Conservation (phyloP, 331 rosid genomes). For the Cydonia oblonga region DNA sequence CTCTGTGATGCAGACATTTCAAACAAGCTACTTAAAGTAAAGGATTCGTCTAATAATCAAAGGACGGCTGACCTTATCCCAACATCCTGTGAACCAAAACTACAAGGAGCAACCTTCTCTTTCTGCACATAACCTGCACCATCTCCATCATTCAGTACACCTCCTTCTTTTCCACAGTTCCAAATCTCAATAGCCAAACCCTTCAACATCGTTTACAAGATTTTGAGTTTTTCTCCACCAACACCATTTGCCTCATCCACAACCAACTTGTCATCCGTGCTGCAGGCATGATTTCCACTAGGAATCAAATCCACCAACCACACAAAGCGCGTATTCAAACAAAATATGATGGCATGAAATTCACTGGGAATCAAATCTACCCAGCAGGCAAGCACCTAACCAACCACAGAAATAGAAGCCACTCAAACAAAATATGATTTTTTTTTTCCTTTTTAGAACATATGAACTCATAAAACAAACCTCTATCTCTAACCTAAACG, state of each 20-base stretch:
- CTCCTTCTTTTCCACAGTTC: slow-evolving; percentile 51
- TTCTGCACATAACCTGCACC: slow-evolving; percentile 97
- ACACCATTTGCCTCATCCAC: slow-evolving; percentile 96
- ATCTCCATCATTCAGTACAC: slow-evolving; percentile 75
- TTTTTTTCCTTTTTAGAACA: background rate
- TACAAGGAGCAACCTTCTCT: slow-evolving; percentile 64
- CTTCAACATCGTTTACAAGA: slow-evolving; percentile 40
- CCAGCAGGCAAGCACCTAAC: too few species aligned
- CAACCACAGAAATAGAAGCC: background rate
- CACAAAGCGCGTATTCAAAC: slow-evolving; percentile 13
- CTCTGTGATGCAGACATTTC: background rate
- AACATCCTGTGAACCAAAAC: slow-evolving; percentile 55
- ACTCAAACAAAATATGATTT: background rate
- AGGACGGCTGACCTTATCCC: slow-evolving; percentile 58
- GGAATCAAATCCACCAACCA: slow-evolving; percentile 59
- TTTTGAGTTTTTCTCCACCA: slow-evolving; percentile 67
- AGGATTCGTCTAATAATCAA: slow-evolving; percentile 3
- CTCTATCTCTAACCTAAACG: slow-evolving; percentile 40
- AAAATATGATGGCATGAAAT: too few species aligned
- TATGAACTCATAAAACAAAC: background rate
- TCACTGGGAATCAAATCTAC: too few species aligned
- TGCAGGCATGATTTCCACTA: slow-evolving; percentile 15
- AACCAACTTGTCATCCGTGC: slow-evolving; percentile 34
- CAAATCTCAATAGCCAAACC: slow-evolving; percentile 57
- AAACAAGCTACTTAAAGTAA: background rate